Base-by-base conservation (phyloP, 352 stramenopile species). In the Globisporangium abappressorium region DNA sequence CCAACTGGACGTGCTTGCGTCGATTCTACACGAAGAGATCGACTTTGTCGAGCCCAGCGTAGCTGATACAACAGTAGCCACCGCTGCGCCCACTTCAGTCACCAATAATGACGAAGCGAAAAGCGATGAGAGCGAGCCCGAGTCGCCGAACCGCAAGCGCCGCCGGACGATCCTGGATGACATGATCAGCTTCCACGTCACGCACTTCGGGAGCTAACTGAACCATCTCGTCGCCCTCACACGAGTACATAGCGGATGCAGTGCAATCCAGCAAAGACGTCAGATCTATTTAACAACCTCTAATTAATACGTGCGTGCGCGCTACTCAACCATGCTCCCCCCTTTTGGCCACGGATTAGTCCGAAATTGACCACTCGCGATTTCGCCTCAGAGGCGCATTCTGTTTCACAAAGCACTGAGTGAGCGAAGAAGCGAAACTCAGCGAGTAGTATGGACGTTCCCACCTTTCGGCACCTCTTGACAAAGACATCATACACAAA, bases 131-230 rank as follows among this genome's bases (percentile, higher is more conserved):
- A 54, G 28, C 14, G 41, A 64, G 12, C 12, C 26, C 8, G 36
- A 53, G 38, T 55, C 38, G 3, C 15, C 62, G 9, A 28, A 26
- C 22, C 14, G 38, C 2, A 59, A 61, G 20, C 34, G 9, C 51
- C 49, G 22, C 18, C 62, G 62, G 1, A 67, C 62, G 33, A 49
- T 84, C 28, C 51, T 84, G 22, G 77, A 84, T 57, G 74, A 81
- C 28, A 80, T 84, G 68, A 73, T 84, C 41, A 75, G 69, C 68
- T 84, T 82, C 62, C 74, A 84, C 55, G 72, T 82, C 58, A 65
- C 63, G 62, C 69, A 77, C 34, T 67, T 67, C 24, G 65, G 58
- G 22, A 33, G 8, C 4, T 63, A 33, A 20, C 8, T 63, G 24
- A 67, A 3, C 26, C 46, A 57, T 28, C 20, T 53, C 18, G 51